phyloP scores from a whole-genome alignment of 1,284 basidiomycete species.

The Taiwanofungus camphoratus region DNA sequence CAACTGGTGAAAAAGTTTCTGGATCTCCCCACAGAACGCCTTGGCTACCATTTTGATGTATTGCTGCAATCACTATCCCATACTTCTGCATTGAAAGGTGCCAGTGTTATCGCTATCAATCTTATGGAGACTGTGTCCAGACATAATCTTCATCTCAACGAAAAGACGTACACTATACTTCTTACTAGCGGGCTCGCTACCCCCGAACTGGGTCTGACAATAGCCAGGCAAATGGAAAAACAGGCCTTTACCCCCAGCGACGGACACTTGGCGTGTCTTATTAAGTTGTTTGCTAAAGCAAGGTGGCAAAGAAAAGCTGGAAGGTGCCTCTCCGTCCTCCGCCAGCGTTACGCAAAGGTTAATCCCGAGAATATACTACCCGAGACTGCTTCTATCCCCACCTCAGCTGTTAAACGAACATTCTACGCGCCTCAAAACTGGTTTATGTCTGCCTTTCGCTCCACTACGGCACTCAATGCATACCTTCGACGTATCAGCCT shows the following conservation, averaged over 20 bases:
- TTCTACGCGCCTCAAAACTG: neutral
- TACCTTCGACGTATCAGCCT: neutral
- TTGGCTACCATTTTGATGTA: conserved; percentile 44
- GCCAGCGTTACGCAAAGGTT: neutral
- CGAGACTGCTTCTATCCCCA: too few relatives aligned
- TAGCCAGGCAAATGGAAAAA: conserved; percentile 38
- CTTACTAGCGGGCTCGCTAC: conserved; percentile 46
- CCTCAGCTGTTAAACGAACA: neutral
- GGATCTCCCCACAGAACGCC: conserved; percentile 27
- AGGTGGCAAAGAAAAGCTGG: conserved; percentile 37
- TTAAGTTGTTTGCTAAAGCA: conserved; percentile 42
- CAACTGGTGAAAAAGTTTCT: conserved; percentile 41
- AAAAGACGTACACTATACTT: conserved; percentile 39
- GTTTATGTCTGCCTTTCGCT: neutral
- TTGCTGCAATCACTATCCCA: conserved; percentile 43
- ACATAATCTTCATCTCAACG: conserved; percentile 35
- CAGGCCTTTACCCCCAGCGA: conserved; percentile 36
- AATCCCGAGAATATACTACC: neutral
- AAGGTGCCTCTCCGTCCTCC: conserved; percentile 36
- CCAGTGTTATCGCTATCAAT: conserved; percentile 16
- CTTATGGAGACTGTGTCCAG: conserved; percentile 43
- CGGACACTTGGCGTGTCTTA: conserved; percentile 41
- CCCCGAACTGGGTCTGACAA: conserved; percentile 39
- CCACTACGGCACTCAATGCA: neutral
- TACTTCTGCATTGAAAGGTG: neutral